Evolutionary conservation across 2,329 filamentous ascomycete genomes (phyloP), one percentile per base, ranked within the genome.

Genomic region (Coniella lustricola): DNA sequence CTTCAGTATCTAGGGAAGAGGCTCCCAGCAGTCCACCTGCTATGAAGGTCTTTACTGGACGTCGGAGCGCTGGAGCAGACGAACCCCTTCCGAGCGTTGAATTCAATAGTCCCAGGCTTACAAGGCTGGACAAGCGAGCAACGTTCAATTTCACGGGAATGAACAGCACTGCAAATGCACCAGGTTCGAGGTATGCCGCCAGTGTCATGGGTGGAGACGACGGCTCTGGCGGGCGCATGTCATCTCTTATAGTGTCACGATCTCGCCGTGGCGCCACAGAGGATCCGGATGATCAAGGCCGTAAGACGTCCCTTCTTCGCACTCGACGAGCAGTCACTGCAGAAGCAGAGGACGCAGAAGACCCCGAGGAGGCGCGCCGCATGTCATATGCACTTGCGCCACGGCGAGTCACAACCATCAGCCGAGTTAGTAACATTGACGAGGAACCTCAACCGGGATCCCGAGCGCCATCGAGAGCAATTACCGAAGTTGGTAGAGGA

Each of bases 381-480:
- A 65, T 65, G 51, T 71, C 71, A 31, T 69, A 70, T 34, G 51
- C 77, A 32, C 58, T 72, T 14, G 71, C 75, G 43, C 64, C 64
- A 35, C 69, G 75, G 20, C 68, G 74, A 33, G 67, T 65, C 12
- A 73, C 73, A 32, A 50, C 48, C 12, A 48, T 50, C 38, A 47
- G 44, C 32, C 51, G 51, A 25, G 51, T 39, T 33, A 53, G 44
- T 45, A 60, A 71, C 25, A 70, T 70, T 13, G 69, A 73, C 29
- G 69, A 77, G 2, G 73, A 75, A 10, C 73, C 77, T 1, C 73
- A 75, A 17, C 52, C 60, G n/a, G 67, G 70, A 29, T 72, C 76
- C 54, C 73, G 76, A n/a, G 70, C 74, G 2, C 77, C 79, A 1
- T 82, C 80, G 3, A 70, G 81, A 20, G 78, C 79, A 3, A 65